A percentile compares a stretch with the other conserved stretches of the same genome.
Conservation (phyloP, 1,284 basidiomycete species). For the Coriolopsis trogii region DNA sequence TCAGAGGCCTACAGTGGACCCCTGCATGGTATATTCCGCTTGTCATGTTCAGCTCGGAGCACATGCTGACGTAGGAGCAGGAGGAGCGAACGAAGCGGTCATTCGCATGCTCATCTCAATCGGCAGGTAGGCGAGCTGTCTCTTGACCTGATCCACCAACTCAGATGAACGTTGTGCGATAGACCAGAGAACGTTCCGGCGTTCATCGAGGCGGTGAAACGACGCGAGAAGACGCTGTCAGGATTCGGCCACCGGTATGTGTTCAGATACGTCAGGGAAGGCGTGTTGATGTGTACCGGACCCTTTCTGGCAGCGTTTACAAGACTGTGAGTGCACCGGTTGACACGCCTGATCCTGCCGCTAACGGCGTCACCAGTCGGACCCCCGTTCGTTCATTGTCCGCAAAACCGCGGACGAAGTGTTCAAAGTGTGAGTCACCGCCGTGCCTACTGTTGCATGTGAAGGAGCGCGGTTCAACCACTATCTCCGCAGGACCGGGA, state of each 20-base stretch:
- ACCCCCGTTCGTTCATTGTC: conserved; percentile 87
- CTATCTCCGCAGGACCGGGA: conserved; percentile 62
- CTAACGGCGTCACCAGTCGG: conserved; percentile 54
- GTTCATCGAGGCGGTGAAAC: conserved; percentile 85
- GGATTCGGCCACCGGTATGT: conserved; percentile 83
- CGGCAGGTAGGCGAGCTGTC: conserved; percentile 76
- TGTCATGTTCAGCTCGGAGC: no score
- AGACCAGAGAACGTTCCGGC: conserved; percentile 83
- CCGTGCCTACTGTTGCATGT: background rate
- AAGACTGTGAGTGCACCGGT: conserved; percentile 65
- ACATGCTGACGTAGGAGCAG: no score
- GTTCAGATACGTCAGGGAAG: background rate
- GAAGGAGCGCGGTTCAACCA: no score
- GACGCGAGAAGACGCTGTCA: conserved; percentile 81
- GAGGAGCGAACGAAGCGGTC: conserved; percentile 87
- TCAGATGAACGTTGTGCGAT: background rate
- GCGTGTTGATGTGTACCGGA: background rate
- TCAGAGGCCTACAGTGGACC: conserved; percentile 59
- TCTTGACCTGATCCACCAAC: background rate
- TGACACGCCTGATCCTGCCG: background rate
- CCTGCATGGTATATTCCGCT: conserved; percentile 63
- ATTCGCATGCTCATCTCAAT: conserved; percentile 89
- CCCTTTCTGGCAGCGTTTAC: conserved; percentile 55
- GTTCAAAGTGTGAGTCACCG: conserved; percentile 67
- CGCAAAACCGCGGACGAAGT: conserved; percentile 88